Conservation (phyloP, 768 basidiomycete genomes). For the Tylopilus vinaceipallidus region DNA sequence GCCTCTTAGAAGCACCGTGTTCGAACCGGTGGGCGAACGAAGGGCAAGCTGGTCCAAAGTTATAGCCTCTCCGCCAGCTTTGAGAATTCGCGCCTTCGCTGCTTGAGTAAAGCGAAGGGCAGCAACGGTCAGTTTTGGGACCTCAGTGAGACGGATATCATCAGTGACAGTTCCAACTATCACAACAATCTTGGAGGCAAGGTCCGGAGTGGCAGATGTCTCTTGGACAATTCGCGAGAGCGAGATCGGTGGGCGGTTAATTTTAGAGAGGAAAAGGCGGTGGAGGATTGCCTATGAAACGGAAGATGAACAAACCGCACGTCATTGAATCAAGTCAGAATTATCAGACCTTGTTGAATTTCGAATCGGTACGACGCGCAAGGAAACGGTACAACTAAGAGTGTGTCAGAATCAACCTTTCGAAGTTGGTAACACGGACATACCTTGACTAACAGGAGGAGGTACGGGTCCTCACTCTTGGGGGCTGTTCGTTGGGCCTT, state of each 20-base stretch:
- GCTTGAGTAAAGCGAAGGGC: constrained; percentile 93
- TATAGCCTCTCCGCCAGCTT: constrained; percentile 91
- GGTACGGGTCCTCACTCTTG: constrained; percentile 98
- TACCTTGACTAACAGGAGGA: constrained; percentile 97
- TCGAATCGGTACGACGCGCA: constrained; percentile 91
- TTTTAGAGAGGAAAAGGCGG: constrained; percentile 95
- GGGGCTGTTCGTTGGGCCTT: constrained; percentile 93
- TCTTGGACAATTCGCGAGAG: constrained; percentile 90
- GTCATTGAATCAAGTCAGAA: background rate
- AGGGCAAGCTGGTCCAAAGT: constrained; percentile 97
- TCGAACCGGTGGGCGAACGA: constrained; percentile 90
- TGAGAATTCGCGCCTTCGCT: constrained; percentile 92
- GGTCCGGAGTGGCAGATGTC: constrained; percentile 62
- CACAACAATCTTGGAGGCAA: constrained; percentile 82
- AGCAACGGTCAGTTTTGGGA: constrained; percentile 91
- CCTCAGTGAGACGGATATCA: constrained; percentile 79
- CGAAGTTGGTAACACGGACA: constrained; percentile 17
- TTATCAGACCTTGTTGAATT: constrained; percentile 83
- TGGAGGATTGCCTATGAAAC: constrained; percentile 78
- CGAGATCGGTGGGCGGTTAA: constrained; percentile 95
- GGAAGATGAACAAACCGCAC: constrained; percentile 19
- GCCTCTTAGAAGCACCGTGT: constrained; percentile 92
- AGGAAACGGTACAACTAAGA: constrained; percentile 96
- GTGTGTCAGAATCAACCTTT: constrained; percentile 7
- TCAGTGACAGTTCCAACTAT: constrained; percentile 92